Evolutionary conservation across 495 filamentous ascomycete genomes (phyloP), one percentile per base, ranked within the genome.

Genomic region (Emericellopsis terricola): DNA sequence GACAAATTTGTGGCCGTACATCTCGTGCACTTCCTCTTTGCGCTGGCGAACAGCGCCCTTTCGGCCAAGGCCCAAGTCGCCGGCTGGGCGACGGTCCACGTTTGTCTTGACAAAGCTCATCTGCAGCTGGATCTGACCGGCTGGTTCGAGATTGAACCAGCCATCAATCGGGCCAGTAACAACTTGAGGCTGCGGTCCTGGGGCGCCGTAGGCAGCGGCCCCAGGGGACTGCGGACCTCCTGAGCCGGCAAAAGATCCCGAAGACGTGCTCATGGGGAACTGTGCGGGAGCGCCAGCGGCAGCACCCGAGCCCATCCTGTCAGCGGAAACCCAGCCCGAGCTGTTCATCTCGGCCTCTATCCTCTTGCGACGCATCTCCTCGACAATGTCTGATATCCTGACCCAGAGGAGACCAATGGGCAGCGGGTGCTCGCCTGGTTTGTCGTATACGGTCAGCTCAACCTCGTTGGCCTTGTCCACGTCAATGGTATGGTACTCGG

Each of bases 401-500:
- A 99, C 69, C 89, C 89, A 99, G 4, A 94, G 64, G 68, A 99
- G 75, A 36, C 79, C 89, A 42, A 99, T 92, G 24, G 89, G 89
- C 29, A 91, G 69, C 2, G 86, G 78, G 43, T 91, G 78, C 38
- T 92, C 84, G 41, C 78, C 76, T 16, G 74, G 68, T 57, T 93
- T 94, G 48, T 99, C 89, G 52, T 96, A 99, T 19, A 96, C 87
- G 0, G 83, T 94, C 29, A 99, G 68, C 50, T 99, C 89, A 34
- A 99, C 79, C 56, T 99, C 89, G 51, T 99, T 94, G 33, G 91
- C 89, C 59, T 94, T 94, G 45, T 99, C 91, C 28, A 96, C 85
- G 40, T 85, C 78, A 37, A 96, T 73, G 30, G 72, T 81, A 50
- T 94, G 89, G 15, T 72, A 65, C 53, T 99, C 89, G 45, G 84